Percentiles rank a stretch among this genome's conserved stretches.
Conservation (phyloP, 2,329 filamentous ascomycete genomes). For the Fusarium continuum region DNA sequence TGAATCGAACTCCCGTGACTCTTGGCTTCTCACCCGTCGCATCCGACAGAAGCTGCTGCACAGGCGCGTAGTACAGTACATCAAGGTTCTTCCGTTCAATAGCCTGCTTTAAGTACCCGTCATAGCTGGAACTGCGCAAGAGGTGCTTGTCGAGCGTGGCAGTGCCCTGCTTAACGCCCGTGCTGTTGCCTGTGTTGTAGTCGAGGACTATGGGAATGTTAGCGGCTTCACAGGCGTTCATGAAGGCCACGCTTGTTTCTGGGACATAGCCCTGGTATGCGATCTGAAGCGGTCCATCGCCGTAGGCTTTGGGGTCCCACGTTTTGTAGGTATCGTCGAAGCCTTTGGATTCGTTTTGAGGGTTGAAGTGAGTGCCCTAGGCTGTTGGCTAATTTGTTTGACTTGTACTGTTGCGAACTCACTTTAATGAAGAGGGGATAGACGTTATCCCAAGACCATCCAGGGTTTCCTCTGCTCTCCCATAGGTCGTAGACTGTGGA, state of each 20-base stretch:
- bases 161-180: constrained; percentile 3
- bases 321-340: constrained; percentile 13
- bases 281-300: background rate
- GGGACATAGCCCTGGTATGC: constrained; percentile 13
- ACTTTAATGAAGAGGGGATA: constrained; percentile 12
- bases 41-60: background rate
- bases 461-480: constrained; percentile 7
- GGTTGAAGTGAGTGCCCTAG: constrained; percentile 10
- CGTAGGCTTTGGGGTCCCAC: background rate
- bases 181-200: constrained; percentile 4
- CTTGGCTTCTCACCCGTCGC: background rate
- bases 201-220: background rate
- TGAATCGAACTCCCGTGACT: background rate
- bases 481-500: constrained; percentile 16
- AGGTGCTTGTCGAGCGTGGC: constrained; percentile 3
- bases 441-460: constrained; percentile 10
- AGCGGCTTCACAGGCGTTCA: constrained; percentile 5
- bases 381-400: background rate
- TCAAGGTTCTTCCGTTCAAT: background rate
- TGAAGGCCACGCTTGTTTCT: constrained; percentile 2
- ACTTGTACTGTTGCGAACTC: background rate
- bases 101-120: constrained; percentile 5
- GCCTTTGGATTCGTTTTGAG: background rate
- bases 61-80: constrained; percentile 3
- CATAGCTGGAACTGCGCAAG: constrained; percentile 4